Percentiles rank a stretch among this genome's conserved stretches.
Evolutionary conservation across 495 filamentous ascomycete species (phyloP).

Genomic region (Tetracladium marchalianum): DNA sequence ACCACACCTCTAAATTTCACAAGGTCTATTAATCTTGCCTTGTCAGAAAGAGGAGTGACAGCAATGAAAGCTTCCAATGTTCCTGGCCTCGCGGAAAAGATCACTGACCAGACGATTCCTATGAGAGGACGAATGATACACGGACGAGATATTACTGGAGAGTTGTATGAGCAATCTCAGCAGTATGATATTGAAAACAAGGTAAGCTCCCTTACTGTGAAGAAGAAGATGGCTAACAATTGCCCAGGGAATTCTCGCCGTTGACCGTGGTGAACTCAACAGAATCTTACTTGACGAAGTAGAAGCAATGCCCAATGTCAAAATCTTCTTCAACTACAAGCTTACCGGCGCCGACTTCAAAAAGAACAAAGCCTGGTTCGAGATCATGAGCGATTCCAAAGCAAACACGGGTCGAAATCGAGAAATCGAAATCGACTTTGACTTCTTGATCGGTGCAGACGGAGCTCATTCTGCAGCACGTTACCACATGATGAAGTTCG

Average conservation of each 20-base stretch:
- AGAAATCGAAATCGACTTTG: slow-evolving; percentile 64
- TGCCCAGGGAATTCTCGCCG: slow-evolving; percentile 36
- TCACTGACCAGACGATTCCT: slow-evolving; percentile 71
- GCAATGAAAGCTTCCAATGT: slow-evolving; percentile 61
- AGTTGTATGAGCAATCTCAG: slow-evolving; percentile 69
- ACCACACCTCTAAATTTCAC: slow-evolving; percentile 91
- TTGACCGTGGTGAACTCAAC: slow-evolving; percentile 76
- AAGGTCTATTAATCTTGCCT: slow-evolving; percentile 91
- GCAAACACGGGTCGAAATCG: slow-evolving; percentile 10
- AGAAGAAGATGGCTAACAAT: slow-evolving; percentile 1
- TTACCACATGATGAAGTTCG: slow-evolving; percentile 90
- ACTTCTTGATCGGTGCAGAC: slow-evolving; percentile 91
- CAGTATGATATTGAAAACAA: slow-evolving; percentile 84
- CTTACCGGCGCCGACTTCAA: slow-evolving; percentile 79
- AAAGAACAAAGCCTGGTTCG: slow-evolving; percentile 77
- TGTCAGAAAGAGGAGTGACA: slow-evolving; percentile 91
- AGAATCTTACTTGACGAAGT: slow-evolving; percentile 78
- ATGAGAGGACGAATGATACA: slow-evolving; percentile 99
- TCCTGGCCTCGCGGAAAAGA: slow-evolving; percentile 55
- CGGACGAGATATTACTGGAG: slow-evolving; percentile 49
- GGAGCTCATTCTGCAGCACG: slow-evolving; percentile 86
- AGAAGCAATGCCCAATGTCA: slow-evolving; percentile 75
- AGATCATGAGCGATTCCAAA: slow-evolving; percentile 28
- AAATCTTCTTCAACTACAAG: slow-evolving; percentile 84
- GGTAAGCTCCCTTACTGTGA: slow-evolving; percentile 34